Evolutionary conservation across 176 grass and related monocot species (phyloP), one percentile per base, ranked within the genome.

Genomic region (Oryza nivara): DNA sequence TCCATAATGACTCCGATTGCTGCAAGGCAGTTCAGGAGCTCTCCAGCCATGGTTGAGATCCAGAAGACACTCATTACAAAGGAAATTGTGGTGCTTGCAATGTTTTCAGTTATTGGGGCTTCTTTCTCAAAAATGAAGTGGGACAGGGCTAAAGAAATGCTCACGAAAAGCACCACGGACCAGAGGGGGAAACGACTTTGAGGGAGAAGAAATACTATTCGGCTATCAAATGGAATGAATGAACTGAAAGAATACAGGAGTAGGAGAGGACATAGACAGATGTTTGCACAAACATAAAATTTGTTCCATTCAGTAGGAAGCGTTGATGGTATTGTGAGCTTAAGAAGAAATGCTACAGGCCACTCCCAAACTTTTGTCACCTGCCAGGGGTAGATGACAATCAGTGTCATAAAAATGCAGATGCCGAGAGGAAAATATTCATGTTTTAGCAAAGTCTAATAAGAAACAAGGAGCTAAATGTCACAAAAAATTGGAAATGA

Each of bases 11-110:
- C 77, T 83, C 93, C 96, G 64, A 99, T 92, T 65, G 84, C 90
- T 4, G 91, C 85, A 14, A 99, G 93, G 73, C 96, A 96, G 68
- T 89, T 99, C 78, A 99, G 76, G 72, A 99, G 93, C 84, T 99
- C 96, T 78, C 93, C 96, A 23, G 96, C 96, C 84, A 93, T 88
- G 38, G 88, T 92, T 70, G 96, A 99, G 51, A 99, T 95, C 96
- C 96, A 99, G 86, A 96, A 92, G 74, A 96, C 96, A 3, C 89
- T 94, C 96, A 94, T 96, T 63, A 92, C 52, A 26, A 96, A 99
- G 19, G 93, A 93, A 68, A 99, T 85, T 76, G 95, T 54, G 61
- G 78, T 92, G 26, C 77, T 86, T 63, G 73, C 63, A 13, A 88
- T 70, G 26, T 76, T 86, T 48, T 96, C 88, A 20, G 71, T 85